Conservation (phyloP, 768 basidiomycete genomes). For the Amanita jacksonii region DNA sequence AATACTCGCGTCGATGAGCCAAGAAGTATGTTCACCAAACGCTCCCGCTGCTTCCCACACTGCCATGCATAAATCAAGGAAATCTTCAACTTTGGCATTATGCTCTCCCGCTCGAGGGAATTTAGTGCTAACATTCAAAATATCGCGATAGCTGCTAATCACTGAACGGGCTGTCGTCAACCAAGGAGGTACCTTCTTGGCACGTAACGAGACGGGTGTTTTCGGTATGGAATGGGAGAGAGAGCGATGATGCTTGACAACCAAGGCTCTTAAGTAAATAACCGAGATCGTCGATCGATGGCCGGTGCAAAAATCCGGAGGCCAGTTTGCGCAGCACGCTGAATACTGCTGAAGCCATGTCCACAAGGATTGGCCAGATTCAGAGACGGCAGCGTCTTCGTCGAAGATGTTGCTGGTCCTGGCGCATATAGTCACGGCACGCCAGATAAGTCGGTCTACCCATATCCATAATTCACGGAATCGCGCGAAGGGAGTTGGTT, state of each 20-base stretch:
- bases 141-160: conserved; percentile 60
- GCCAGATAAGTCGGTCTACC: conserved; percentile 74
- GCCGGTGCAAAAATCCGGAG: conserved; percentile 63
- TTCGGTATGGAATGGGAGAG: conserved; percentile 6
- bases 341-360: conserved; percentile 53
- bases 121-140: conserved; percentile 56
- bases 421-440: conserved; percentile 62
- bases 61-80: conserved; percentile 71
- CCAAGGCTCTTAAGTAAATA: conserved; percentile 67
- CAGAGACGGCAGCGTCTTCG: conserved; percentile 4
- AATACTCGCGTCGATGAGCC: conserved; percentile 69
- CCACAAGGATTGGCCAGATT: conserved; percentile 39
- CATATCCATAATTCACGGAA: conserved; percentile 85
- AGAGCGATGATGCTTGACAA: conserved; percentile 34
- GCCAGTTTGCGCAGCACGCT: conserved; percentile 61
- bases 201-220: conserved; percentile 11
- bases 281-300: conserved; percentile 64
- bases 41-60: conserved; percentile 74
- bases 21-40: conserved; percentile 51
- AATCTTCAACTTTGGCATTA: conserved; percentile 73
- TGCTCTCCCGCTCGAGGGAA: conserved; percentile 80
- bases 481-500: conserved; percentile 47
- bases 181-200: conserved; percentile 36
- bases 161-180: conserved; percentile 45
- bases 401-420: conserved; percentile 18